phyloP scores from a whole-genome alignment of 306 rosid genomes.

The Glycine tomentella region DNA sequence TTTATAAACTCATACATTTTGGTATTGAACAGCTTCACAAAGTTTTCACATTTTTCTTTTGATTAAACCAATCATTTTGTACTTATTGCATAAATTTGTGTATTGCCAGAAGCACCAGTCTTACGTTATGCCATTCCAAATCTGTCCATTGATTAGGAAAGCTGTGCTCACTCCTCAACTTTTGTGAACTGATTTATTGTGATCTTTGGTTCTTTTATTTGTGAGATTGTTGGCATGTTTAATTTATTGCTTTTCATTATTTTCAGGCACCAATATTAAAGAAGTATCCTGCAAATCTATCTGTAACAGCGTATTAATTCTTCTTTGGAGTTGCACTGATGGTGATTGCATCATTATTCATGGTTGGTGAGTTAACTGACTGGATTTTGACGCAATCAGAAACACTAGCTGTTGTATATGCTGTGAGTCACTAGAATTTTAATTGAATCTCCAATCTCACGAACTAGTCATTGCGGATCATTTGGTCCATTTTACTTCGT shows the following conservation, averaged over 20 bases:
- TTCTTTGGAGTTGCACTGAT: conserved; percentile 71
- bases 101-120: conserved; percentile 1
- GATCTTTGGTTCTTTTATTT: conserved; percentile 4
- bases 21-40: too few species aligned
- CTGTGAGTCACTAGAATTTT: conserved; percentile 63
- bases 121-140: background rate
- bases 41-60: too few species aligned
- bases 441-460: conserved; percentile 18
- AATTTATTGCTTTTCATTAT: conserved; percentile 27
- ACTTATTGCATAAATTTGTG: background rate
- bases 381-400: conserved; percentile 87
- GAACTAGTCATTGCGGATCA: background rate
- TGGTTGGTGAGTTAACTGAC: conserved; percentile 56
- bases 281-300: conserved; percentile 79
- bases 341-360: conserved; percentile 67
- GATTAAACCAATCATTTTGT: background rate
- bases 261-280: conserved; percentile 84
- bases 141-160: too few species aligned
- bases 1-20: too few species aligned
- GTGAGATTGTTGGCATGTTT: conserved; percentile 26
- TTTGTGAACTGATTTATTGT: conserved; percentile 27
- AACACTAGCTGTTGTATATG: conserved; percentile 78
- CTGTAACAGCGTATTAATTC: conserved; percentile 83
- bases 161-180: too few species aligned
- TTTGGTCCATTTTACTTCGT: conserved; percentile 1